Base-by-base conservation (phyloP, 1,284 basidiomycete species). In the Tylopilus sp. region DNA sequence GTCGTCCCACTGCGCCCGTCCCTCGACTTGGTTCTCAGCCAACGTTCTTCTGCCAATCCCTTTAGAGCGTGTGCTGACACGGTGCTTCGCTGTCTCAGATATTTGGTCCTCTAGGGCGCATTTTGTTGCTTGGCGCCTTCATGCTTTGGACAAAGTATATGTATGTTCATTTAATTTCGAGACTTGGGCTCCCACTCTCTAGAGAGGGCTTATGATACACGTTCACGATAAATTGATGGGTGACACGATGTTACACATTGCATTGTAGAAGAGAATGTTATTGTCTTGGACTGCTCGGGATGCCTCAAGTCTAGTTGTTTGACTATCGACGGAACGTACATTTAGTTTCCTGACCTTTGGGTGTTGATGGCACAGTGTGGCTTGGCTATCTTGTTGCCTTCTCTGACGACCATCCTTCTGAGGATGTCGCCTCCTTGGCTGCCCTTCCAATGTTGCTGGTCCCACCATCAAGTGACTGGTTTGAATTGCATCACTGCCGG, bases 151-250 rank as follows among this genome's bases (percentile, higher is more conserved):
- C 17, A 39, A 24, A 30, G 18, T 46, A 56, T 38, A 17, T 24
- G 20, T 54, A 54, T 36, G 34, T 53, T 53, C 28, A 28, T 29
- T 20, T 54, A 54, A 54, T 48, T 3, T 45, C 8, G 6, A n/a
- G 29, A 29, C 26, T 36, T 7, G 10, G 18, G 38, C 8, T 24
- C 28, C n/a, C 6, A 0, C n/a, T 17, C 21, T 9, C 8, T 39
- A 10, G 31, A 12, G 31, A 48, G 51, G 37, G 17, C 10, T 21
- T 34, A 41, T 21, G 31, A 35, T 36, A 35, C 10, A 31, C 12
- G 20, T n/a, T 31, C 24, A 29, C 20, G 24, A 47, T 38, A 34
- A 29, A 17, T 28, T 20, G 29, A 29, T 24, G 15, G 12, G n/a
- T 24, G 46, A 18, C 31, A 28, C 20, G 40, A 30, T 18, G 15